Evolutionary conservation across 768 basidiomycete species (phyloP).

Genomic region (Tylopilus sp.): DNA sequence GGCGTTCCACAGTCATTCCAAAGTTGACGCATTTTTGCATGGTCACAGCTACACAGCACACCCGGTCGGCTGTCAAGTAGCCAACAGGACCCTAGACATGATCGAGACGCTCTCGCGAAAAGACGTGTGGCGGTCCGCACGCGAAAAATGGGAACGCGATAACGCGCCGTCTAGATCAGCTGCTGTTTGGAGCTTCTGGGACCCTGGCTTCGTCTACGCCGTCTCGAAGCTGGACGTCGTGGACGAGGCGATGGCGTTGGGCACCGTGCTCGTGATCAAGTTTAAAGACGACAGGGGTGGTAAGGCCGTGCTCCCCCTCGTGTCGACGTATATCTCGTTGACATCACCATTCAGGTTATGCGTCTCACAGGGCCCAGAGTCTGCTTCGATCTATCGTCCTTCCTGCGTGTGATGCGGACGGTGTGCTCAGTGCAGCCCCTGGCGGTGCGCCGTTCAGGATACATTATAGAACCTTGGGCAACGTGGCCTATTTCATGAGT

Average conservation of each 20-base stretch:
- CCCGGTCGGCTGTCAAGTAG: constrained; percentile 89
- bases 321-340: background rate
- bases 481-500: constrained; percentile 91
- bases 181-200: constrained; percentile 86
- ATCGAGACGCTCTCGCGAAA: constrained; percentile 48
- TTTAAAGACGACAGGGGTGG: constrained; percentile 56
- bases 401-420: constrained; percentile 20
- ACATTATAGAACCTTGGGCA: constrained; percentile 85
- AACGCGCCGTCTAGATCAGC: constrained; percentile 9
- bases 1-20: constrained; percentile 70
- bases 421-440: constrained; percentile 39
- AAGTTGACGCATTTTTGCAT: constrained; percentile 85
- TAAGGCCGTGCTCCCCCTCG: constrained; percentile 28
- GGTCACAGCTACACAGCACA: constrained; percentile 97
- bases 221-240: constrained; percentile 57
- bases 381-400: constrained; percentile 51
- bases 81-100: constrained; percentile 70
- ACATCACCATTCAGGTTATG: constrained; percentile 40
- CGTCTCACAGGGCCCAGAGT: constrained; percentile 61
- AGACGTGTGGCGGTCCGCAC: constrained; percentile 58
- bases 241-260: constrained; percentile 80
- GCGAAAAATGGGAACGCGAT: constrained; percentile 51
- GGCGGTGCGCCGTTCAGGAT: constrained; percentile 62
- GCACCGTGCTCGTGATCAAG: constrained; percentile 80
- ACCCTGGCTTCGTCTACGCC: constrained; percentile 60